Base-by-base conservation (phyloP, 2,329 filamentous ascomycete genomes). In the Calonectria multiphialidica region DNA sequence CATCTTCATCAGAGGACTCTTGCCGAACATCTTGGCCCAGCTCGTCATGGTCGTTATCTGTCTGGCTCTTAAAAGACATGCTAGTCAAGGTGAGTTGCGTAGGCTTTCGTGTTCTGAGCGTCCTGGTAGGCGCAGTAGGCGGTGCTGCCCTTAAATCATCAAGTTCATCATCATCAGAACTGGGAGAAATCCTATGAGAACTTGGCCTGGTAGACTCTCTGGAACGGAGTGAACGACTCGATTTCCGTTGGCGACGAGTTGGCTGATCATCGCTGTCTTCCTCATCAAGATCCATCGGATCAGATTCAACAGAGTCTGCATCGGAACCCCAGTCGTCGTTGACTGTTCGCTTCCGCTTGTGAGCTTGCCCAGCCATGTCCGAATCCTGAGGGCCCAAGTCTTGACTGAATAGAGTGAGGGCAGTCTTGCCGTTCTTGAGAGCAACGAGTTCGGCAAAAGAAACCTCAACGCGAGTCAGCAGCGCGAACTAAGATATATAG, bases 361-460 rank as follows among this genome's bases (percentile, higher is more conserved):
- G 77, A 47, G 70, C 35, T 1, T 33, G 23, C 12, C 50, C 35
- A n/a, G 72, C 66, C 72, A 78, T 78, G 40, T 76, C 62, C 53
- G 68, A 78, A 12, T 73, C 71, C 13, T 73, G 63, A 8, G 59
- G 47, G 9, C 28, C 65, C 13, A 49, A 25, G 21, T 72, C 72
- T 40, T 77, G 76, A 37, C 68, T 72, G 53, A 79, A 80, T 6
- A 55, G 71, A 55, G 73, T 64, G 12, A 86, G 72, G 5, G 82
- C 81, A 35, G 66, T 67, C 67, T 74, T 75, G 44, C 83, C 84
- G 78, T 83, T 83, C 40, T 82, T 74, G 13, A 83, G 72, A 5
- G 74, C 68, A 64, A 81, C 62, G 1, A 86, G 78, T 12, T 83
- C 71, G 23, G 78, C 70, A 25, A 80, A 74, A 21, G 79, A 69